Evolutionary conservation across 2,329 filamentous ascomycete species (phyloP).

Genomic region (Zopfia rhizophila): DNA sequence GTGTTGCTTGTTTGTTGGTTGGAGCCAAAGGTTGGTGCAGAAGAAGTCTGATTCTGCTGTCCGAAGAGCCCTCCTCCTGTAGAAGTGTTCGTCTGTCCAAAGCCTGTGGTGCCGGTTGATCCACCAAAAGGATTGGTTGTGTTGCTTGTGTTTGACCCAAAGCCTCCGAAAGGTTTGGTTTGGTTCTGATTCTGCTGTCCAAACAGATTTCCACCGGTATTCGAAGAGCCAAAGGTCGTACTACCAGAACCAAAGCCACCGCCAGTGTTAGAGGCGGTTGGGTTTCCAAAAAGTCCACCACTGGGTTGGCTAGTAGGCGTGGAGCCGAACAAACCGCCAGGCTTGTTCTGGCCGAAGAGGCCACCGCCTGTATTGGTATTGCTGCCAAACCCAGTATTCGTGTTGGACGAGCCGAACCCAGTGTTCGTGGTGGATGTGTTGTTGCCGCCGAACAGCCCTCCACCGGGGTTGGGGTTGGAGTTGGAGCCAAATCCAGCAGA

Average conservation of each 20-base stretch:
- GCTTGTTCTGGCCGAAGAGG: constrained; percentile 48
- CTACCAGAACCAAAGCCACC: constrained; percentile 25
- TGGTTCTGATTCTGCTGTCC: constrained; percentile 39
- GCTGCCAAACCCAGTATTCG: constrained; percentile 18
- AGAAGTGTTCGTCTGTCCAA: constrained; percentile 39
- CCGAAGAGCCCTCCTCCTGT: constrained; percentile 47
- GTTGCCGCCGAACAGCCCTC: constrained; percentile 56
- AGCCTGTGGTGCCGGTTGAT: constrained; percentile 32
- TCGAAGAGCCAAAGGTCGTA: constrained; percentile 11
- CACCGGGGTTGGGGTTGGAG: constrained; percentile 48
- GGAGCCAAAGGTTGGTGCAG: constrained; percentile 41
- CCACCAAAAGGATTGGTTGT: constrained; percentile 38
- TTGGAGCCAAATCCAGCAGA: constrained; percentile 62
- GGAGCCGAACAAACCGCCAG: constrained; percentile 54
- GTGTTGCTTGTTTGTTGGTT: constrained; percentile 37
- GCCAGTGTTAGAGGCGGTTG: constrained; percentile 24
- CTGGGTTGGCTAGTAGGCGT: constrained; percentile 35
- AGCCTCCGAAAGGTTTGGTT: constrained; percentile 49
- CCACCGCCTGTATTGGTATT: constrained; percentile 41
- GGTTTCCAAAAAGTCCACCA: constrained; percentile 20
- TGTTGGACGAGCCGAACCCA: constrained; percentile 47
- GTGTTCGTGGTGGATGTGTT: constrained; percentile 43
- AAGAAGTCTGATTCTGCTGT: constrained; percentile 38
- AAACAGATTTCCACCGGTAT: constrained; percentile 44
- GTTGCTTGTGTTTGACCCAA: constrained; percentile 35